These are phyloP conservation scores for Dittrichia graveolens DNA, from an alignment of 129 eudicot genomes.

Conservation along the genomic window DNA sequence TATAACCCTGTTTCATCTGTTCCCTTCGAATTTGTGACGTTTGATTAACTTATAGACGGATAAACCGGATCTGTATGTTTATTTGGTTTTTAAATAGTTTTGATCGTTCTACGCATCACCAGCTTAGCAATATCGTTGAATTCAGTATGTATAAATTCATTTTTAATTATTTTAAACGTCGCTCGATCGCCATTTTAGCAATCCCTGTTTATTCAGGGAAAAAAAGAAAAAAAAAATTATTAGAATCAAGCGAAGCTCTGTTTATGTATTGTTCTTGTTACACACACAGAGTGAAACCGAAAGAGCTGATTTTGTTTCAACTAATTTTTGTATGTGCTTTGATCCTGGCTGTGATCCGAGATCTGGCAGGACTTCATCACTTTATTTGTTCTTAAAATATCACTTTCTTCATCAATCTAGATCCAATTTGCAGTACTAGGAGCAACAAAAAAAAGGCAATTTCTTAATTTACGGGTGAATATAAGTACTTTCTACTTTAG, in stretches of 20 bases:
- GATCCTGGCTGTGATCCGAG: slow-evolving; percentile 15
- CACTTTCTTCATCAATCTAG: slow-evolving; percentile 9
- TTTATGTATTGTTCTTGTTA: background rate
- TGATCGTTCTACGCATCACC: slow-evolving; percentile 9
- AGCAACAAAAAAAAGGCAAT: background rate
- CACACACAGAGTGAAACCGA: background rate
- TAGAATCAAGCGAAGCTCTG: slow-evolving; percentile 14
- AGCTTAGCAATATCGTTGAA: slow-evolving; percentile 1
- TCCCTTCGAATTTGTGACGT: background rate
- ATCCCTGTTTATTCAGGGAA: slow-evolving; percentile 5
- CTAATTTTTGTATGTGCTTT: background rate
- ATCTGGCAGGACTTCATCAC: background rate
- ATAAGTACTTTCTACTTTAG: no score
- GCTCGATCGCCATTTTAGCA: background rate
- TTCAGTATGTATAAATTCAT: background rate
- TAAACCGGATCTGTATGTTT: slow-evolving; percentile 18
- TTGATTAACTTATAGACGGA: slow-evolving; percentile 1
- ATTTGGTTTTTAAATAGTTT: background rate
- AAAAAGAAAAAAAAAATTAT: no score
- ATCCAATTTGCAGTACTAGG: background rate
- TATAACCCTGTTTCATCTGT: background rate
- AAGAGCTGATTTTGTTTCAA: slow-evolving; percentile 12
- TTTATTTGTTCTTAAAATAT: background rate
- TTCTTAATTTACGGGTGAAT: no score
- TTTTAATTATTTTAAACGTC: background rate